Evolutionary conservation across 2,329 filamentous ascomycete genomes (phyloP), one percentile per base, ranked within the genome.

Genomic region (Davidsoniella australis): DNA sequence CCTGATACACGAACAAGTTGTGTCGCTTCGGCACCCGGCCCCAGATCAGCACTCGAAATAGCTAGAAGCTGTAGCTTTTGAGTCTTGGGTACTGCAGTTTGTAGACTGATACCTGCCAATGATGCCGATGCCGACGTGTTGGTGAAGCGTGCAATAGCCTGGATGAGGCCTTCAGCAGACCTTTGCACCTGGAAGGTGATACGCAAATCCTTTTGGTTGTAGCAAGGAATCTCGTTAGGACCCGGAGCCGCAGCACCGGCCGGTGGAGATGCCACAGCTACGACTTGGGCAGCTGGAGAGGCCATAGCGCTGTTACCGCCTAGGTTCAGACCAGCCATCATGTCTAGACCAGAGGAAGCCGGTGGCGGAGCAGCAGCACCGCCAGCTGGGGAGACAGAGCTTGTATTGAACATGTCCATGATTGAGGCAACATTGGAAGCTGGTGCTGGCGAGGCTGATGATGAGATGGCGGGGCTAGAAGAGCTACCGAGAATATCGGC

Each of bases 11-110:
- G 82, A 85, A 98, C 94, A 59, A 80, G 73, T 66, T 96, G 91
- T 53, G 82, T 87, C 14, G 87, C 89, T 61, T 94, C 87, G 40
- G 81, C 76, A 12, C 85, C 85, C 5, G 80, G 77, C 10, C 70
- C 76, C 41, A 98, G 62, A 29, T 93, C 85, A 4, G 80, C 68
- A 55, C 77, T 85, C 56, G 85, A 94, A 56, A 98, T 94, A 52
- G 82, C 85, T 62, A 93, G 82, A 56, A 98, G 68, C 62, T 95
- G 87, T 58, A 98, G 67, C 63, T 91, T 94, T 66, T 98, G 91
- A 41, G 84, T 86, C 67, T 96, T 98, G 7, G 91, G 91, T 48
- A 98, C 91, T 1, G 91, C 91, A 41, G 89, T 91, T 63, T 98
- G 91, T 56, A 98, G 64, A 23, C 85, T 85, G 26, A 96, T 84